Evolutionary conservation across 2,329 filamentous ascomycete species (phyloP), one percentile per base, ranked within the genome.

Genomic region (Claviceps purpurea): DNA sequence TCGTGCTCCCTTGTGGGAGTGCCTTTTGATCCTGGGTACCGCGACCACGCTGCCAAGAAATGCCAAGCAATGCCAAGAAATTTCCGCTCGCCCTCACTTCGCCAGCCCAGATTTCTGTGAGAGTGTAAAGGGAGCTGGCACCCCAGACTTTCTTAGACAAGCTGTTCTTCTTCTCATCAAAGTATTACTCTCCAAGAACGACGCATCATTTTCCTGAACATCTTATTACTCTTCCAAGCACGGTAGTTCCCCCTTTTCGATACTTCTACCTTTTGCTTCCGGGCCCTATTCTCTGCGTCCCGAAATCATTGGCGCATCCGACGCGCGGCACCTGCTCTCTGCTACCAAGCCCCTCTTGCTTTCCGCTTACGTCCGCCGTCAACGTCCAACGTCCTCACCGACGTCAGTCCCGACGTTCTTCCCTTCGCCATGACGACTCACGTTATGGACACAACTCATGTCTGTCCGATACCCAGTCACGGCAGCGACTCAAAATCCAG

Each of bases 401-500:
- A 22, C 44, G 20, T 20, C 55, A 57, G 59, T 56, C 52, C 52
- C 56, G 57, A 49, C 55, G 50, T 62, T 58, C 55, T 50, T 40
- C 7, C 6, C 7, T 56, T 56, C 56, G 52, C 43, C 55, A 69
- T 69, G 67, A 61, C 66, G 58, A 59, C 66, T 52, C 58, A 66
- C 30, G 53, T 62, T 30, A 51, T 62, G 50, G 65, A 63, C 34
- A 54, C 47, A 48, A 51, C 46, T 40, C 56, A 57, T 49, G 53
- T 57, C 30, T 57, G 56, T 5, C 56, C 57, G 49, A 51, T 50
- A n/a, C 53, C 57, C 34, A 56, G 48, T 55, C 56, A 57, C 50
- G 73, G 68, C 62, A 68, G 68, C 45, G 70, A 73, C 47, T 77
- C 76, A 54, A 77, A 75, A 62, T 73, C 71, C 45, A 74, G 70